A percentile compares a stretch with the other conserved stretches of the same genome.
phyloP scores from a whole-genome alignment of 805 yeast genomes.

The Scheffersomyces spartinae region DNA sequence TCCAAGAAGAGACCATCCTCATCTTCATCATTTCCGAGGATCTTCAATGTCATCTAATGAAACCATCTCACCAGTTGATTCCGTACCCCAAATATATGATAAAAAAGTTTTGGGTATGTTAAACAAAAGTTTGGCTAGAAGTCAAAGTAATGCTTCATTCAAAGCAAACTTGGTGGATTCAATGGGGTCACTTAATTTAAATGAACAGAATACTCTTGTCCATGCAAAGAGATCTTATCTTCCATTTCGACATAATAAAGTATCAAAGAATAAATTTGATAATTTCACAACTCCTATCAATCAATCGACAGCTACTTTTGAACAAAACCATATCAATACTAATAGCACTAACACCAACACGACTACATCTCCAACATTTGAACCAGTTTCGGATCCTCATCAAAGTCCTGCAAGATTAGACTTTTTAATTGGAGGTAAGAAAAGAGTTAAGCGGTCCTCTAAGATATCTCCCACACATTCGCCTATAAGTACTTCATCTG shows the following conservation, averaged over 20 bases:
- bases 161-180: conserved; percentile 67
- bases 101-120: conserved; percentile 68
- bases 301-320: too few relatives aligned
- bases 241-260: conserved; percentile 26
- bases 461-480: too few relatives aligned
- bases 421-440: too few relatives aligned
- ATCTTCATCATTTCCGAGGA: conserved; percentile 8
- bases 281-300: conserved; percentile 6
- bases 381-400: conserved; percentile 7
- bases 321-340: conserved; percentile 14
- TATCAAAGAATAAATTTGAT: too few relatives aligned
- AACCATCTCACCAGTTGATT: conserved; percentile 43
- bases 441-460: too few relatives aligned
- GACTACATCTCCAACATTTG: conserved; percentile 1
- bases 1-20: conserved; percentile 1
- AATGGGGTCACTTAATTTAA: conserved; percentile 18
- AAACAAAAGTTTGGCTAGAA: conserved; percentile 60
- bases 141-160: conserved; percentile 69
- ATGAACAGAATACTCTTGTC: conserved; percentile 5
- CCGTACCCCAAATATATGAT: conserved; percentile 70
- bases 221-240: conserved; percentile 22
- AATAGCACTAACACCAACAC: conserved; percentile 6
- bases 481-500: too few relatives aligned
- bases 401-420: too few relatives aligned
- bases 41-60: conserved; percentile 36